phyloP scores from a whole-genome alignment of 768 basidiomycete species.

The Candolleomyces efflorescens region DNA sequence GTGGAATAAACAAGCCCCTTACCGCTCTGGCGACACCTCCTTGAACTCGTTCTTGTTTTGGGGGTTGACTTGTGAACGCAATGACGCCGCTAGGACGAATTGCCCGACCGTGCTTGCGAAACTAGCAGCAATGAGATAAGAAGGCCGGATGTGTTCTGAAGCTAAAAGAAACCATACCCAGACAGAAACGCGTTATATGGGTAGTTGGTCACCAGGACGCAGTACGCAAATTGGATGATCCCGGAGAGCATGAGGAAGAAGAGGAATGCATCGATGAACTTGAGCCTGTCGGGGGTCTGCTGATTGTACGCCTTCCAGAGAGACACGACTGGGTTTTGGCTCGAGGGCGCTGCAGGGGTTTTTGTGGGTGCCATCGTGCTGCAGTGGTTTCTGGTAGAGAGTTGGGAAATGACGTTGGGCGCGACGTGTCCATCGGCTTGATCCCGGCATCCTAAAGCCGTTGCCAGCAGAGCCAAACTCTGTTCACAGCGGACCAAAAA shows the following conservation, averaged over 20 bases:
- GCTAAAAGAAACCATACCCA: constrained; percentile 55
- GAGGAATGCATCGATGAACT: constrained; percentile 92
- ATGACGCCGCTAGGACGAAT: constrained; percentile 90
- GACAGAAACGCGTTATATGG: constrained; percentile 98
- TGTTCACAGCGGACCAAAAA: constrained; percentile 8
- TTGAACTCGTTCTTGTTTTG: constrained; percentile 81
- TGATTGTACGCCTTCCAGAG: constrained; percentile 77
- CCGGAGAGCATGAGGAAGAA: constrained; percentile 90
- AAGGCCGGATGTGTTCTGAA: background rate
- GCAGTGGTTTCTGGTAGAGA: constrained; percentile 3
- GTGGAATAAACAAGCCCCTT: constrained; percentile 18
- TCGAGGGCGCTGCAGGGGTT: constrained; percentile 22
- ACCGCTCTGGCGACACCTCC: constrained; percentile 92
- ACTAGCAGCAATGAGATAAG: constrained; percentile 35
- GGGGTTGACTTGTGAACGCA: constrained; percentile 91
- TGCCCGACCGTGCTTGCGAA: constrained; percentile 94
- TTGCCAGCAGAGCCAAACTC: constrained; percentile 25
- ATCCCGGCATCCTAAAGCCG: constrained; percentile 18
- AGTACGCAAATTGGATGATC: constrained; percentile 86
- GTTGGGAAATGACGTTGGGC: constrained; percentile 16
- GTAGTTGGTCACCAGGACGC: constrained; percentile 85
- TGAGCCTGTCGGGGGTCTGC: constrained; percentile 78
- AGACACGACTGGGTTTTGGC: constrained; percentile 42
- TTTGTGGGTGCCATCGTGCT: constrained; percentile 33
- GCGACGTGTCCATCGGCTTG: constrained; percentile 31